These are phyloP conservation scores for Protea cynaroides DNA, from an alignment of 164 flowering plant species.

Conservation along the genomic window DNA sequence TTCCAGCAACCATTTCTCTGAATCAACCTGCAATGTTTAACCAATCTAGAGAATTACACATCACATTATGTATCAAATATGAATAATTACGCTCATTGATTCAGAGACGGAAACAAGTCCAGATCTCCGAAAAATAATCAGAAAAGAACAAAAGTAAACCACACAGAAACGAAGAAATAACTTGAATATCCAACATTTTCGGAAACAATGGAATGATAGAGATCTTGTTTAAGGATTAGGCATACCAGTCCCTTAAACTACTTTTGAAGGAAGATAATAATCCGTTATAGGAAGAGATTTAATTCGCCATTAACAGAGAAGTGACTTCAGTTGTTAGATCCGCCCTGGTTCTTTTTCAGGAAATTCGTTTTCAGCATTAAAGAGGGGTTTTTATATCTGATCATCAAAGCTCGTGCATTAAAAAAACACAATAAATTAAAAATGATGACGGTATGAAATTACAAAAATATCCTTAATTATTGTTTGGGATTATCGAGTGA, in stretches of 20 bases:
- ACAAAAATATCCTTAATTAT: too few relatives aligned
- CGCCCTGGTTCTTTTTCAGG: too few relatives aligned
- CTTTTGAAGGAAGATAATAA: background rate
- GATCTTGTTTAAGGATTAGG: background rate
- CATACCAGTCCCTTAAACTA: background rate
- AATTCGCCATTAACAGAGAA: background rate
- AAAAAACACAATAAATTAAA: too few relatives aligned
- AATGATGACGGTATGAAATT: too few relatives aligned
- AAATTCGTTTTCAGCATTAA: too few relatives aligned
- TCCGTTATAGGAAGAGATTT: background rate
- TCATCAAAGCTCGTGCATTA: too few relatives aligned
- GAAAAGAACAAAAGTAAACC: background rate
- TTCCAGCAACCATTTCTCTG: background rate
- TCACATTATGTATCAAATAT: background rate
- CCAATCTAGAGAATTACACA: background rate
- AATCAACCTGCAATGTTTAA: conserved; percentile 2
- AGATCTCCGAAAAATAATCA: background rate
- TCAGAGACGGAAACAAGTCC: background rate
- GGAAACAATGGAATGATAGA: background rate
- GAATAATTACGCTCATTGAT: background rate
- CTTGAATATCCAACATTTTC: background rate
- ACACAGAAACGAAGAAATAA: background rate
- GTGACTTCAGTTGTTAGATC: too few relatives aligned
- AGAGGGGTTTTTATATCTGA: too few relatives aligned
- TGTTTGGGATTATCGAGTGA: too few relatives aligned